phyloP scores from a whole-genome alignment of 129 eudicot species.

The Artemisia annua region DNA sequence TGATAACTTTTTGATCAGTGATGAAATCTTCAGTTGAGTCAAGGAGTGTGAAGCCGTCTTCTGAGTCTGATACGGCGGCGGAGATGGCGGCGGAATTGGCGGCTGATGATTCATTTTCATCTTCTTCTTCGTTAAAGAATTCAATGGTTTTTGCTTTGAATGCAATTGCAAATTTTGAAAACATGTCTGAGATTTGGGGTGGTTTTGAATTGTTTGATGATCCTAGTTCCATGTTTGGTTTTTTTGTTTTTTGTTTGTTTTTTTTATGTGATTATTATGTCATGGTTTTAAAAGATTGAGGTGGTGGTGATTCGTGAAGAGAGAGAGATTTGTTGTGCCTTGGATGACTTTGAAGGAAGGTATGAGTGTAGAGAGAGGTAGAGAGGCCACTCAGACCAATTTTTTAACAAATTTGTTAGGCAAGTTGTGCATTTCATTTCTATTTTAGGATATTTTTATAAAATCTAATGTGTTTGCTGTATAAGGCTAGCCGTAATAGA shows the following conservation, averaged over 20 bases:
- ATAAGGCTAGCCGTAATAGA: too few relatives aligned
- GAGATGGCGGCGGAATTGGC: constrained; percentile 29
- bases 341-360: constrained; percentile 87
- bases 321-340: constrained; percentile 47
- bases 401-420: too few relatives aligned
- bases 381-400: not conserved
- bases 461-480: too few relatives aligned
- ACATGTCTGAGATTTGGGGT: constrained; percentile 90
- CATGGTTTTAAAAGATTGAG: constrained; percentile 2
- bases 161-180: constrained; percentile 85
- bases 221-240: constrained; percentile 52
- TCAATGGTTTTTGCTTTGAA: constrained; percentile 87
- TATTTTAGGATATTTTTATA: too few relatives aligned
- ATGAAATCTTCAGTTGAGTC: constrained; percentile 79
- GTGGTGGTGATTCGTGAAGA: not conserved
- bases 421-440: too few relatives aligned
- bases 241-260: constrained; percentile 7
- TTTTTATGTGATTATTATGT: too few relatives aligned
- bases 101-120: constrained; percentile 33
- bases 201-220: constrained; percentile 45
- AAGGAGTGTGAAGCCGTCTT: constrained; percentile 52
- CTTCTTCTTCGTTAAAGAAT: constrained; percentile 75
- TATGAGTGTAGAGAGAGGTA: constrained; percentile 45
- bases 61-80: constrained; percentile 39
- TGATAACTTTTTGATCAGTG: constrained; percentile 82